Evolutionary conservation across 371 early-diverging fungal species (phyloP), one percentile per base, ranked within the genome.

Genomic region (Aphelidium insulamus): DNA sequence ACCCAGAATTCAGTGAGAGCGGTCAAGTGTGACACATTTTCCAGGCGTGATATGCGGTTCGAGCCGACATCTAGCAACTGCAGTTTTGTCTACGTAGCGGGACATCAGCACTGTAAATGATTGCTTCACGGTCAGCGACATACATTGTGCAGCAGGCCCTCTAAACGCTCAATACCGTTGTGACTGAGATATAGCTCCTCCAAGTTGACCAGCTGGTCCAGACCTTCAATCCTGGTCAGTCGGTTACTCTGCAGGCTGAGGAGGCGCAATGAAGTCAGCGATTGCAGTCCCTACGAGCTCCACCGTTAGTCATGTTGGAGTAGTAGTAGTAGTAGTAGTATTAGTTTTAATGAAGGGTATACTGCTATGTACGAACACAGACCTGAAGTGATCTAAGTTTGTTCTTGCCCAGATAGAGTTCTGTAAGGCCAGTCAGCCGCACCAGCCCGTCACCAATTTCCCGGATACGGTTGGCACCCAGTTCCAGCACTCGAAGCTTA

Each of bases 361-460:
- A n/a, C n/a, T 8, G 5, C 16, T 30, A 16, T 27, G 28, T 8
- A 42, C 17, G 17, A 33, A 14, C 2, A 23, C 29, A 31, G 59
- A 69, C 78, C 62, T 80, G 54, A 6, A 91, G 54, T 40, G 64
- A 59, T 1, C 66, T 55, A 20, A 95, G 85, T 54, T 92, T 95
- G 62, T 95, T 95, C 48, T 95, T 95, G 20, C 97, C 92, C 24
- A 95, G 55, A 76, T 86, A 92, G 11, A 95, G 65, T 50, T 90
- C 66, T 33, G 72, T 65, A 45, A 95, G 53, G 28, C 69, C 65
- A 16, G 63, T 67, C 28, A 92, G 50, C n/a, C 40, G 21, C 32
- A 79, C 82, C 20, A 92, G 52, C 27, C 79, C 76, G 38, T 80
- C 81, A 38, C 28, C 2, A 40, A 42, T 34, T 59, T 72, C 77